Conservation (phyloP, 106 monocot species). For the Alisma plantagoaquatica region DNA sequence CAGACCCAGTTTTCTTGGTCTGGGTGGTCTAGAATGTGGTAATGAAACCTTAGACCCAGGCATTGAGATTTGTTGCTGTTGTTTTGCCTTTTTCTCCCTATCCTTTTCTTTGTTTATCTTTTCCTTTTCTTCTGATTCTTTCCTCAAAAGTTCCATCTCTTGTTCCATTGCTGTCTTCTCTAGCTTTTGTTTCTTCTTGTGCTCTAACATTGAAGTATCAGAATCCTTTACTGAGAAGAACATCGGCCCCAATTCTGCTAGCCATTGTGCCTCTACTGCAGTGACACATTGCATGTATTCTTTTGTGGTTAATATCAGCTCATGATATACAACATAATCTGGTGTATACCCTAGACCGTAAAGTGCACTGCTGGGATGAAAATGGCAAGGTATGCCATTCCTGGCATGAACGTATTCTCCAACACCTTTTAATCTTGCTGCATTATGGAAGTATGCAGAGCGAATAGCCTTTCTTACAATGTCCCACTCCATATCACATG, state of each 20-base stretch:
- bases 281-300: conserved; percentile 98
- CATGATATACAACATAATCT: conserved; percentile 91
- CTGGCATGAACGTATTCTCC: conserved; percentile 88
- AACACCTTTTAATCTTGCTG: conserved; percentile 80
- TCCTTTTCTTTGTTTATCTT: conserved; percentile 36
- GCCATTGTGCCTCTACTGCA: conserved; percentile 91
- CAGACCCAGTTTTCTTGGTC: conserved; percentile 69
- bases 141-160: conserved; percentile 86
- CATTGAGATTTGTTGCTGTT: conserved; percentile 71
- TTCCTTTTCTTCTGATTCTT: conserved; percentile 52
- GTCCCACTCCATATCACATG: conserved; percentile 90
- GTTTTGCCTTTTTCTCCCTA: conserved; percentile 50
- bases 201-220: conserved; percentile 78
- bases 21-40: conserved; percentile 38
- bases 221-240: conserved; percentile 93
- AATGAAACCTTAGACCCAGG: conserved; percentile 44
- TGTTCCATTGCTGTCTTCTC: conserved; percentile 90
- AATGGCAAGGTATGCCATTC: conserved; percentile 95
- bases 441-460: conserved; percentile 88
- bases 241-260: conserved; percentile 96
- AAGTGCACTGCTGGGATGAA: conserved; percentile 88
- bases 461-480: conserved; percentile 91
- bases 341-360: conserved; percentile 91
- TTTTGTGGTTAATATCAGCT: conserved; percentile 68
- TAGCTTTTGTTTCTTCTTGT: conserved; percentile 84